Evolutionary conservation across 345 rosid genomes (phyloP), one percentile per base, ranked within the genome.

Genomic region (Kandelia obovata): DNA sequence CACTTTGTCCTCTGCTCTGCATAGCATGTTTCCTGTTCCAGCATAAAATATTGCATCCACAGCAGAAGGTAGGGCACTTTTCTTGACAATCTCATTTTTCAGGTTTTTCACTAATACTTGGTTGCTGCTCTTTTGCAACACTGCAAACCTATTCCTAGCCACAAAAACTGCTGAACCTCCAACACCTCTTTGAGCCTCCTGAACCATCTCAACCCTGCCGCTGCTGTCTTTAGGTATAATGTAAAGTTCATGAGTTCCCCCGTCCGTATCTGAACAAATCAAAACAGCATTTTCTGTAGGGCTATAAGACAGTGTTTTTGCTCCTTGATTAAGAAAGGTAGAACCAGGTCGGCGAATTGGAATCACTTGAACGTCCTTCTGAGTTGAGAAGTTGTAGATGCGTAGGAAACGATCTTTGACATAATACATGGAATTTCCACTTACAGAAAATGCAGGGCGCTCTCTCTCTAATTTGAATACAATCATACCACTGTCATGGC

Each of bases 391-490:
- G 65, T 94, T 92, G 58, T 82, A 89, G 75, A 73, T 78, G 19
- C 93, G 86, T 77, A 94, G 68, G 73, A 89, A 88, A 30, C 97
- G 91, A 69, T 91, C 98, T 76, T 88, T 91, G 35, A 77, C 78
- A 75, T 94, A 94, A 74, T 86, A 91, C 58, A 94, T 52, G 23
- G 86, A 81, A 72, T 91, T 88, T 17, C 87, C 89, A 71, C 95
- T 94, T 51, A 91, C 79, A 4, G 96, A 78, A 89, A 89, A 94
- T 27, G 98, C 96, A 66, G 97, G 96, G 21, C 97, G 82, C 71
- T 91, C 98, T 81, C 99, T 86, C 86, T 91, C 97, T 78, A 95
- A 79, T 83, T 95, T 95, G 69, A 95, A 95, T 57, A 95, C 99
- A 62, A 95, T 86, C 98, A 92, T 87, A 31, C 99, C 98, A 63